Evolutionary conservation across 768 basidiomycete genomes (phyloP), one percentile per base, ranked within the genome.

Genomic region (Pleurotus cornucopiae): DNA sequence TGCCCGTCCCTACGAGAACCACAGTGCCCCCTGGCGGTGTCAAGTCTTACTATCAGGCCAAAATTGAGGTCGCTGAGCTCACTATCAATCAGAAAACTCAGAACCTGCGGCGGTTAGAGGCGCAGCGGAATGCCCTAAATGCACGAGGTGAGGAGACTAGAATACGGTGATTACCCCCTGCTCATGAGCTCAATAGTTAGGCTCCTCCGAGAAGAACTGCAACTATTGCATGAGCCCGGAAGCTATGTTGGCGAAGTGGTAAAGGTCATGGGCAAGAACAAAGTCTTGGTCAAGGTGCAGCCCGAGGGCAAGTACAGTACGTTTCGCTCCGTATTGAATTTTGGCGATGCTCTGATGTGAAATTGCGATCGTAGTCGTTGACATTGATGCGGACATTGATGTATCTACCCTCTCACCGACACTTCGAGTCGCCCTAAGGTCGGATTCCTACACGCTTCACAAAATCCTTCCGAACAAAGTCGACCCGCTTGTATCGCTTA

Each of bases 251-350:
- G 96, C 5, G 96, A 98, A 72, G 86, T 98, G 9, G 88, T 98
- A 62, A 98, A 96, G 73, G 89, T 97, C 5, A 98, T 98, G 97
- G 94, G 95, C 54, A 98, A 98, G 88, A 98, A 86, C 71, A 97
- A 97, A 73, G 95, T 98, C 13, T 74, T 98, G 43, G 95, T 99
- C 60, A 98, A 98, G 70, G 94, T 98, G 4, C 95, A 98, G 69
- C 96, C 95, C 0, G 95, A 99, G 76, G 97, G 97, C 52, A 98
- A 98, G 84, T 98, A 98, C 76, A 96, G 95, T 97, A 61, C 65
- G 91, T 81, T 40, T 37, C 14, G 18, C 49, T n/a, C 34, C 45
- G 13, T 13, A 14, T 45, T 34, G 39, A 2, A 16, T 38, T 38
- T 7, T 46, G 5, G 30, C 21, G 40, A 13, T 13, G 12, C n/a